Evolutionary conservation across 495 filamentous ascomycete genomes (phyloP).

Genomic region (Pyrenula aspistea): DNA sequence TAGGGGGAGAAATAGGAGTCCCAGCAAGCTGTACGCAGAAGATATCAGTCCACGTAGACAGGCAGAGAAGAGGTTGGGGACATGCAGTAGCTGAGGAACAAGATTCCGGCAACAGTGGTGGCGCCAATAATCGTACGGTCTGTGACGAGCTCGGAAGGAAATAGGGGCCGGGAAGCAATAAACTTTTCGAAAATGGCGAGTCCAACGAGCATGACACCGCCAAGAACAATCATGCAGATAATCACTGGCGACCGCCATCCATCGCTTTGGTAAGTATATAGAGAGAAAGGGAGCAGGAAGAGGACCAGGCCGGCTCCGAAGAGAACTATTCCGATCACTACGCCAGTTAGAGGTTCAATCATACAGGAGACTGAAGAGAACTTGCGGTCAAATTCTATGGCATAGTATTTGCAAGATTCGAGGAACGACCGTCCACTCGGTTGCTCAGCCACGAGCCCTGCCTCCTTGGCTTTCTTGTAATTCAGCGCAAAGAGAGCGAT

Average conservation of each 20-base stretch:
- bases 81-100: constrained; percentile 36
- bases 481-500: constrained; percentile 42
- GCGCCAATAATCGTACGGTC: constrained; percentile 56
- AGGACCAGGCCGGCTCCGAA: constrained; percentile 45
- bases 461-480: constrained; percentile 42
- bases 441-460: constrained; percentile 22
- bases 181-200: constrained; percentile 50
- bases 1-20: constrained; percentile 55
- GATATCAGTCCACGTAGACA: not conserved
- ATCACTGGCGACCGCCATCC: constrained; percentile 39
- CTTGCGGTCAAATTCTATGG: constrained; percentile 48
- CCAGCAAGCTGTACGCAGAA: constrained; percentile 31
- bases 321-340: constrained; percentile 43
- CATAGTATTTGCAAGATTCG: constrained; percentile 39
- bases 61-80: constrained; percentile 16
- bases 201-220: constrained; percentile 37
- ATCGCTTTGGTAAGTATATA: constrained; percentile 29
- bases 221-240: constrained; percentile 46
- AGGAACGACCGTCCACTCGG: constrained; percentile 31
- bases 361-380: constrained; percentile 1
- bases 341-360: constrained; percentile 5
- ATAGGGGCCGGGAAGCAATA: constrained; percentile 42
- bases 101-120: constrained; percentile 36
- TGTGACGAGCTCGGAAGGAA: constrained; percentile 46
- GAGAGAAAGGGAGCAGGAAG: constrained; percentile 51